phyloP scores from a whole-genome alignment of 371 early-diverging fungal species.

The Funneliformis caledonium region DNA sequence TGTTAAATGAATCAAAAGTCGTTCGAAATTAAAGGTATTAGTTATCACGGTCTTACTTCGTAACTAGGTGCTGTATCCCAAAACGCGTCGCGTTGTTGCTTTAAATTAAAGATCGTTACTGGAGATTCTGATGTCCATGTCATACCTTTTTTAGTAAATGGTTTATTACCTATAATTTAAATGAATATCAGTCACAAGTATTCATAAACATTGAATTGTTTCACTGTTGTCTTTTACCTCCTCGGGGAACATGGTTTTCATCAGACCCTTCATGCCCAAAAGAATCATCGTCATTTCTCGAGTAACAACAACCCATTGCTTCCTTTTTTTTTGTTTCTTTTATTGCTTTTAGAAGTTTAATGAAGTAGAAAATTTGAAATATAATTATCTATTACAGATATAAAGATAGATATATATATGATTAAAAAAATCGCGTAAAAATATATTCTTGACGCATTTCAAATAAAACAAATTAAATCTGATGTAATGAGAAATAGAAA shows the following conservation, averaged over 20 bases:
- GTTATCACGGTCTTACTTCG: slow-evolving; percentile 51
- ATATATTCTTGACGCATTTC: too few species aligned
- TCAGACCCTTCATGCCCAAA: background rate
- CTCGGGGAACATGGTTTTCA: slow-evolving; percentile 26
- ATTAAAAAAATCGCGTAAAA: too few species aligned
- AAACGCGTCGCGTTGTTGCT: slow-evolving; percentile 62
- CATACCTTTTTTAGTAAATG: slow-evolving; percentile 36
- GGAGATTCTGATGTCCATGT: slow-evolving; percentile 54
- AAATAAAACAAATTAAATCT: too few species aligned
- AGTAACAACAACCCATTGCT: slow-evolving; percentile 30
- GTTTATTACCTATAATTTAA: slow-evolving; percentile 31
- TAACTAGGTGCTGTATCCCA: slow-evolving; percentile 79
- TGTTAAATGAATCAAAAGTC: background rate
- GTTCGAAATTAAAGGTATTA: background rate
- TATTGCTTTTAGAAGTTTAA: background rate
- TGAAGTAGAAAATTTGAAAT: too few species aligned
- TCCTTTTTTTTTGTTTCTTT: background rate
- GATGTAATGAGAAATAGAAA: too few species aligned
- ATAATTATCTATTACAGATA: too few species aligned
- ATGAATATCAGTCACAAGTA: background rate
- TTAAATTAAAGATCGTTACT: slow-evolving; percentile 54
- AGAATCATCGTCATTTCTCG: slow-evolving; percentile 27
- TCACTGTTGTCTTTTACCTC: slow-evolving; percentile 31
- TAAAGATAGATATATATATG: too few species aligned
- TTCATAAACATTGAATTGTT: background rate